Conservation (phyloP, 495 filamentous ascomycete genomes). For the Aspergillus egyptiacus region DNA sequence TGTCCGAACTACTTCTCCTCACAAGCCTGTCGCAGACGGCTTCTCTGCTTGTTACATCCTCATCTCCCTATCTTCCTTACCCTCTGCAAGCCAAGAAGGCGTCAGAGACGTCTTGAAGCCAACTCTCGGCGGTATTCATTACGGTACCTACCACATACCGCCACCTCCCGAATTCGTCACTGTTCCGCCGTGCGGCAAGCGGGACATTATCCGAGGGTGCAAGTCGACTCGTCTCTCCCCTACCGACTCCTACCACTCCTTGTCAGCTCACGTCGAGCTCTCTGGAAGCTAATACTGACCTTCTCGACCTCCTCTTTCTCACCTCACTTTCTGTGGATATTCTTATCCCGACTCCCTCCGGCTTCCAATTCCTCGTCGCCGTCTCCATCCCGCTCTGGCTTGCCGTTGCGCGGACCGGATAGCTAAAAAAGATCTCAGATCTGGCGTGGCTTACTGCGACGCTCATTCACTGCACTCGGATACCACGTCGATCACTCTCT, state of each 20-base stretch:
- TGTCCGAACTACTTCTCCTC: neutral
- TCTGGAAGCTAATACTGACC: slow-evolving; percentile 17
- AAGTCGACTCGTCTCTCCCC: slow-evolving; percentile 24
- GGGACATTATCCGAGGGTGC: slow-evolving; percentile 44
- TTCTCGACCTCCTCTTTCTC: slow-evolving; percentile 34
- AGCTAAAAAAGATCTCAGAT: slow-evolving; percentile 29
- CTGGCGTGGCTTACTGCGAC: slow-evolving; percentile 13
- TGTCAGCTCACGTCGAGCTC: slow-evolving; percentile 30
- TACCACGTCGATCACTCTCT: slow-evolving; percentile 1
- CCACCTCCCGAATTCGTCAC: slow-evolving; percentile 29
- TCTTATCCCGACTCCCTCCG: neutral
- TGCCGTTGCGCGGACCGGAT: slow-evolving; percentile 37
- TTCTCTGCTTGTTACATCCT: neutral
- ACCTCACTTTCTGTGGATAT: slow-evolving; percentile 40
- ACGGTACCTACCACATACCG: slow-evolving; percentile 24
- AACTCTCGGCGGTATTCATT: slow-evolving; percentile 6
- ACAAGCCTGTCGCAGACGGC: neutral
- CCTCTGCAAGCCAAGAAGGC: neutral
- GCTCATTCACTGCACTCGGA: slow-evolving; percentile 13
- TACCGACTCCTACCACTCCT: no score
- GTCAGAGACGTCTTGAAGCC: no score
- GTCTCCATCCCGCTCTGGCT: slow-evolving; percentile 38
- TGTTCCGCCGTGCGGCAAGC: slow-evolving; percentile 32
- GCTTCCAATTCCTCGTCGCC: neutral
- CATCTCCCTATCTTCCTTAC: neutral